These are phyloP conservation scores for Camellia sinensis DNA, from an alignment of 148 eudicot genomes.

Conservation along the genomic window DNA sequence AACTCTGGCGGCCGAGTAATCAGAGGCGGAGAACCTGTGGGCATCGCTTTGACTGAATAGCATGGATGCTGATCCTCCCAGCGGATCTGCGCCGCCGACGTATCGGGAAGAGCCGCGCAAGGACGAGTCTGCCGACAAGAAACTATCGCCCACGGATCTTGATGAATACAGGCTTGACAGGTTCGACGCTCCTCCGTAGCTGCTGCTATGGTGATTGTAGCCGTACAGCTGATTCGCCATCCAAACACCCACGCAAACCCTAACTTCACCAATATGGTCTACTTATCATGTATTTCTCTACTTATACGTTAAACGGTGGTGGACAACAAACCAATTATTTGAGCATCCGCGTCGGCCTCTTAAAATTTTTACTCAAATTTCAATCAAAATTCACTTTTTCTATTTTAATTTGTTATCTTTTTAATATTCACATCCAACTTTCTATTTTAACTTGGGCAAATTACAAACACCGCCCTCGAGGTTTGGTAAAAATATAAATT, in stretches of 20 bases:
- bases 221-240: slow-evolving; percentile 51
- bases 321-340: too few species aligned
- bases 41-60: slow-evolving; percentile 17
- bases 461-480: too few species aligned
- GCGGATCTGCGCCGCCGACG: slow-evolving; percentile 14
- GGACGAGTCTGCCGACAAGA: slow-evolving; percentile 23
- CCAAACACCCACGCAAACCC: slow-evolving; percentile 6
- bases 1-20: background rate
- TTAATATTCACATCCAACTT: too few species aligned
- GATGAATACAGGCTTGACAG: slow-evolving; percentile 25
- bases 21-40: slow-evolving; percentile 19
- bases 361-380: too few species aligned
- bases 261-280: background rate
- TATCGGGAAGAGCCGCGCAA: slow-evolving; percentile 31
- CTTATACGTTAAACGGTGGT: too few species aligned
- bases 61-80: slow-evolving; percentile 15
- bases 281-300: too few species aligned
- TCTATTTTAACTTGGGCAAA: too few species aligned
- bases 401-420: too few species aligned
- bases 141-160: slow-evolving; percentile 34
- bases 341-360: too few species aligned
- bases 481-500: too few species aligned
- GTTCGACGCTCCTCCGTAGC: slow-evolving; percentile 23
- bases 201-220: slow-evolving; percentile 23
- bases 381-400: too few species aligned